Base-by-base conservation (phyloP, 768 basidiomycete species). In the Rhodosporidiobolus odoratus region DNA sequence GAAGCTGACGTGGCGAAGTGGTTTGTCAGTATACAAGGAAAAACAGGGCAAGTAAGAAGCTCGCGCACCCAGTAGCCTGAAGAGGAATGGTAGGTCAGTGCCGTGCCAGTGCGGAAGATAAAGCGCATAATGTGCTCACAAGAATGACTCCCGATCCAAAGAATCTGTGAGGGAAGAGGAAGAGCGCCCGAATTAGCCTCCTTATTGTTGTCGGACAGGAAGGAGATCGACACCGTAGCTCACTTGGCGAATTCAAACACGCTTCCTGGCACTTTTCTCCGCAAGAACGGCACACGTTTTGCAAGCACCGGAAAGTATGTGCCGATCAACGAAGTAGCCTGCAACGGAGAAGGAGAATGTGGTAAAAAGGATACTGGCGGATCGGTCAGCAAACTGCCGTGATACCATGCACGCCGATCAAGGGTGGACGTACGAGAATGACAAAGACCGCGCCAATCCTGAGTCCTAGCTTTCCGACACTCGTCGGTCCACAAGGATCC, bases 241-340 rank as follows among this genome's bases (percentile, higher is more conserved):
- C n/a, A 75, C 76, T 78, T 78, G 45, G 68, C 72, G 41, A 76
- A 75, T 63, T 77, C 75, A 62, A 77, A 77, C 4, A 78, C 74
- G 21, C 43, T 12, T 1, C 66, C 65, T 0, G 78, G 78, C 0
- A 78, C 61, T 1, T n/a, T 4, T 8, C 71, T 52, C 0, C 74
- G 68, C 8, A 79, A 30, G 9, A 62, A n/a, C 1, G 38, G 15
- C 9, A 75, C 61, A 17, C 76, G 75, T 58, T 74, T 76, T 9
- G 73, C 56, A 12, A 74, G 15, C 56, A 78, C 65, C 9, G 78
- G 78, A 66, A 78, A 78, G 30, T 75, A 45, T 12, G 78, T 78
- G 0, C 76, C 78, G 19, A 76, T 4, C 2, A 75, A 38, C 17
- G 73, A 75, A 27, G 77, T 77, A 15, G 59, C 71, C 52, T 75